Base-by-base conservation (phyloP, 1,284 basidiomycete genomes). In the Ustilago curta region DNA sequence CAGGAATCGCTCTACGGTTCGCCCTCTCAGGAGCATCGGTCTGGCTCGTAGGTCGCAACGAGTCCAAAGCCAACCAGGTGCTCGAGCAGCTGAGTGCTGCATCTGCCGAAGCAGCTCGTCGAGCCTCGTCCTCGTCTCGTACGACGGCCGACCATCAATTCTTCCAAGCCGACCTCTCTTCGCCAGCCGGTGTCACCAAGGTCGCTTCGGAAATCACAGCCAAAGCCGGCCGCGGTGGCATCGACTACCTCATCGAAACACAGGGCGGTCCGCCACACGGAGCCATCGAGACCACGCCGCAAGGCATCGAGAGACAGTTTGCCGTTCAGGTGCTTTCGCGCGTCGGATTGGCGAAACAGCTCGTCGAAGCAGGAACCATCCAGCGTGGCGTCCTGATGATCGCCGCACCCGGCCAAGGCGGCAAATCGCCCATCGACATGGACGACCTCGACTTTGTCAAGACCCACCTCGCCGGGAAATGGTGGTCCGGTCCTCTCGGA, bases 41-140 rank as follows among this genome's bases (percentile, higher is more conserved):
- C n/a, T 84, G 77, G 76, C 67, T 86, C 58, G 70, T 86, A n/a
- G 86, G 86, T 3, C 65, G 86, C 7, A 84, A 79, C 64, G 74
- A 81, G 39, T 52, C 67, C 12, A 68, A 73, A 19, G 85, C 81
- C 0, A 31, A 72, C 3, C 58, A 79, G 16, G 80, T 86, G 4
- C 66, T 86, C 12, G 71, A 81, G 12, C 58, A 77, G 56, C 70
- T 85, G 9, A 67, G 63, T 18, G 29, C 63, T n/a, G 78, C 74
- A 2, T 66, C 70, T 5, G 63, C 65, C 0, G 79, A 81, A 60
- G 69, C 69, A 14, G 23, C 53, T 11, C 67, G 72, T 11, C 67
- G 67, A 7, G 40, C 59, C 9, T 16, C 7, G 27, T 27, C 37
- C 11, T 8, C 47, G 32, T 42, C 57, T 6, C 42, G 49, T 6